These are phyloP conservation scores for Acacia melanoxylon DNA, from an alignment of 306 rosid genomes.

Conservation along the genomic window DNA sequence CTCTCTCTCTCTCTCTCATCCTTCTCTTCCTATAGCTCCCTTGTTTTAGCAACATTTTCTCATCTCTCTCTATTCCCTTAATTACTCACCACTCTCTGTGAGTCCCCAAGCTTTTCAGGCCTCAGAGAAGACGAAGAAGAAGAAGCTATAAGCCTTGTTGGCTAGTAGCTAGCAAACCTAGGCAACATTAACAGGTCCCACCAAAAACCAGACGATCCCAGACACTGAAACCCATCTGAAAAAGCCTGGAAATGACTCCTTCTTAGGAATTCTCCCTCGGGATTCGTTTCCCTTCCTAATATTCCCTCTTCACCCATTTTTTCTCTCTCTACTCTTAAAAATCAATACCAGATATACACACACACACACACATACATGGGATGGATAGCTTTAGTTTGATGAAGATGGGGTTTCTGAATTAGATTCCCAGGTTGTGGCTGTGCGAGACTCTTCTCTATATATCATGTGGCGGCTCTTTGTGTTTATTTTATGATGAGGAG, in stretches of 20 bases:
- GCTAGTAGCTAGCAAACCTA: not conserved
- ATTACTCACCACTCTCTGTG: not conserved
- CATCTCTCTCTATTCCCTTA: not conserved
- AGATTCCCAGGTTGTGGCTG: not conserved
- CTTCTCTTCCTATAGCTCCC: conserved; percentile 32
- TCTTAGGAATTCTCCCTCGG: conserved; percentile 47
- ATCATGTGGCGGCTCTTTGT: conserved; percentile 55
- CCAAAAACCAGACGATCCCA: conserved; percentile 8
- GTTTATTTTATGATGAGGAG: not conserved
- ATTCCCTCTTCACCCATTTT: not conserved
- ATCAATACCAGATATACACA: not conserved
- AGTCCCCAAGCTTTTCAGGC: not conserved
- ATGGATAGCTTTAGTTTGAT: not conserved
- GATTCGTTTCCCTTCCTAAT: conserved; percentile 33
- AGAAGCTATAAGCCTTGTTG: not conserved
- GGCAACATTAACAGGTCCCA: conserved; percentile 6
- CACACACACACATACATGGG: not conserved
- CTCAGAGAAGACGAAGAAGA: not conserved
- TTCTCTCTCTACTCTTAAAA: not conserved
- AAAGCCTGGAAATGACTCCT: conserved; percentile 61
- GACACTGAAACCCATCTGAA: conserved; percentile 42
- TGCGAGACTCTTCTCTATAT: conserved; percentile 15
- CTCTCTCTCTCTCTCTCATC: not conserved
- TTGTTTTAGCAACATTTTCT: conserved; percentile 50
- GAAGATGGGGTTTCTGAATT: not conserved